Evolutionary conservation across 2,329 filamentous ascomycete genomes (phyloP).

Genomic region (Calonectria henricotiae): DNA sequence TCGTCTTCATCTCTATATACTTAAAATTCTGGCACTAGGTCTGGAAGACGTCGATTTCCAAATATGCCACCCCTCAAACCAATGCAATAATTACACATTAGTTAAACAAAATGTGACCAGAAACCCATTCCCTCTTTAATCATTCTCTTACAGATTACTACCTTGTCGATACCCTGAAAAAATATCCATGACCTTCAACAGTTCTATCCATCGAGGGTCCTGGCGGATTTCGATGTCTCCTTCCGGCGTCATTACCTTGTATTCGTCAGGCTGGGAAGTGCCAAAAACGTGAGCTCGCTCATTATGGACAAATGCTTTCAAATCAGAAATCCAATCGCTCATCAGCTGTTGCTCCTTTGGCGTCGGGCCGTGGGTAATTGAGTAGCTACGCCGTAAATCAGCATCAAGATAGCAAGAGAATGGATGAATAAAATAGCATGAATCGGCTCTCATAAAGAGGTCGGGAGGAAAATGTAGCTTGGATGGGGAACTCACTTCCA

Average conservation of each 20-base stretch:
- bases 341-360: constrained; percentile 21
- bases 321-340: constrained; percentile 34
- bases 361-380: constrained; percentile 33
- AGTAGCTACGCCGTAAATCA: constrained; percentile 17
- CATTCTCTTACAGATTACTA: constrained; percentile 12
- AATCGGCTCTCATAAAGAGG: neutral
- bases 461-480: neutral
- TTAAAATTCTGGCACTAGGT: too few species aligned
- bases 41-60: neutral
- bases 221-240: constrained; percentile 29
- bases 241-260: constrained; percentile 35
- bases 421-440: neutral
- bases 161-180: constrained; percentile 26
- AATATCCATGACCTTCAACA: constrained; percentile 26
- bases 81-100: neutral
- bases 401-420: neutral
- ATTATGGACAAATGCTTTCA: constrained; percentile 31
- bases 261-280: constrained; percentile 19
- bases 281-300: constrained; percentile 16
- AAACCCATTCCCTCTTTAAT: neutral
- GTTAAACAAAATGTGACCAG: too few species aligned
- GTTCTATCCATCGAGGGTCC: constrained; percentile 29
- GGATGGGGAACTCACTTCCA: constrained; percentile 33
- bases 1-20: too few species aligned
- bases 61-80: neutral